Base-by-base conservation (phyloP, 345 rosid species). In the Lepidium africanum region DNA sequence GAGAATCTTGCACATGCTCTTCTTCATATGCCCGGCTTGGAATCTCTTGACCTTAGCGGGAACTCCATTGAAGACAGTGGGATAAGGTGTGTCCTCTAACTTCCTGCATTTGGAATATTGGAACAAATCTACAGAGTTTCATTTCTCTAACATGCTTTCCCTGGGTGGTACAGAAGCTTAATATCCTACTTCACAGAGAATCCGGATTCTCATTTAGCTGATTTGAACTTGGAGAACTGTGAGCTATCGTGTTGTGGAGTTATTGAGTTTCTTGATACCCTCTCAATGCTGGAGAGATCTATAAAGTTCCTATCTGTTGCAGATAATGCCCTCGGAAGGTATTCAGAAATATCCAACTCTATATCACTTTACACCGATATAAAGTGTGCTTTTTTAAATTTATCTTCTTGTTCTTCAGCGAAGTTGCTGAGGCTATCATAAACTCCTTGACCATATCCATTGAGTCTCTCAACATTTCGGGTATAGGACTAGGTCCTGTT, bases 261-360 rank as follows among this genome's bases (percentile, higher is more conserved):
- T 50, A 66, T 59, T 23, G 80, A 74, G 70, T 85, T 93, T 65
- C 74, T 93, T 59, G 78, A 81, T 71, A 63, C 78, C 15, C 82
- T 93, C 46, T 83, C 83, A 41, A 67, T 71, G 41, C 79, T 79
- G 19, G 67, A 76, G 60, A 84, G 62, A 69, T 79, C 91, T 14
- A 75, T 81, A 30, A 77, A 77, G 58, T 82, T 77, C 67, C 83
- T 93, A 17, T 83, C 97, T 37, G 58, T 93, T 71, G 93, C 90
- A 43, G 94, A 93, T 75, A 93, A 93, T 77, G 50, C 56, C 70
- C 91, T 90, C 6, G 87, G 94, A 77, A 85, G 97, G 97, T 90
- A 65, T 32, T 53, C 16, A 6, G n/a, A 37, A 25, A 55, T 23
- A 5, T 35, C 42, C 14, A 27, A 27, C 30, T 35, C 46, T 16